Evolutionary conservation across 2,329 filamentous ascomycete genomes (phyloP), one percentile per base, ranked within the genome.

Genomic region (Tolypocladium paradoxum): DNA sequence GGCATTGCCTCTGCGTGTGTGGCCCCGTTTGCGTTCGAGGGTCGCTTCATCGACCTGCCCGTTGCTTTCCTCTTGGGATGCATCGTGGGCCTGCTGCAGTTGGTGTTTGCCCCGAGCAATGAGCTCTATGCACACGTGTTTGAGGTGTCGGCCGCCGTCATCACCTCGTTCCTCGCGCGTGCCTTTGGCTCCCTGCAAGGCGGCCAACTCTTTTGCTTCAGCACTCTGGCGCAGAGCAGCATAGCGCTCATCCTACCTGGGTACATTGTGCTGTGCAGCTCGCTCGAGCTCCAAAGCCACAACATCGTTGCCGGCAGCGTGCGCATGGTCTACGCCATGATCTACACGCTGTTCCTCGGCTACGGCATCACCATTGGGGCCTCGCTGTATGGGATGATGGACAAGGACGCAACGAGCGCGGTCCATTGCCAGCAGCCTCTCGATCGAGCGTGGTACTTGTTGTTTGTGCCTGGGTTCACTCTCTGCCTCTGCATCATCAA

Each of bases 21-120:
- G 1, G 88, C 86, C 0, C 88, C 88, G 0, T 93, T 93, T 62
- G 88, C 87, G 4, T 95, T 93, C 63, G 74, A 83, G 53, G 87
- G 86, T 3, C 80, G 88, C 4, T 81, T 84, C 40, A 85, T 92
- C 61, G 90, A 95, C 64, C 72, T 93, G 54, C 88, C 88, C 0
- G 78, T 91, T 31, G 83, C 84, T 22, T 93, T 93, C 65, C 53
- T 89, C 0, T 76, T 95, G 0, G 89, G 90, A 2, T 84, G 81
- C 61, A 72, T 91, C 20, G 76, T 95, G 0, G 89, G 88, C 1
- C 69, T 84, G 52, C 72, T 95, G 49, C 88, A 93, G 62, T 79
- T 92, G 11, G 79, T 89, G 31, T 72, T 90, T 6, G 85, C 87
- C 0, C 87, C 89, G 0, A 81, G 76, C 24, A 92, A 88, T 16